Conservation (phyloP, 148 eudicot species). For the Drosera capensis region DNA sequence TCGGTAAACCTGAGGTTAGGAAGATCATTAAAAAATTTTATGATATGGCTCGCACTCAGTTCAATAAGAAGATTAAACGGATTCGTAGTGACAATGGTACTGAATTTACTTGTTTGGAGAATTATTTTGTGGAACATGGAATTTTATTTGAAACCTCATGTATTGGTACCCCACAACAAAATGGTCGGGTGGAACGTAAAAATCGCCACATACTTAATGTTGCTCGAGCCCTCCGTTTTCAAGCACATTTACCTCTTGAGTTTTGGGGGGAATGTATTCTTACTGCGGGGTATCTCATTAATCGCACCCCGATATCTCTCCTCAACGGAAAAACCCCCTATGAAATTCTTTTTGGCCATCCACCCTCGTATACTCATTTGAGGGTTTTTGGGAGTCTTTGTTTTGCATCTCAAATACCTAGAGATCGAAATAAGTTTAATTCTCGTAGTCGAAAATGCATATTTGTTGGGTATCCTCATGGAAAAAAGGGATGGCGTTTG, state of each 20-base stretch:
- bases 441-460: neutral
- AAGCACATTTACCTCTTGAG: neutral
- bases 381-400: neutral
- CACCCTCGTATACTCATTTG: neutral
- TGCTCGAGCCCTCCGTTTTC: constrained; percentile 3
- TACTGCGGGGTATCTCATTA: neutral
- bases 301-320: neutral
- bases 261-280: constrained; percentile 6
- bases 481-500: neutral
- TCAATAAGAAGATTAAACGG: constrained; percentile 1
- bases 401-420: neutral
- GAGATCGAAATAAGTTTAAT: neutral
- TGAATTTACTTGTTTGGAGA: constrained; percentile 1
- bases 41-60: neutral
- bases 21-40: neutral
- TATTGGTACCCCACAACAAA: neutral
- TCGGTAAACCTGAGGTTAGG: neutral
- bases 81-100: constrained; percentile 1
- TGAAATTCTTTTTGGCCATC: neutral
- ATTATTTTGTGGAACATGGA: neutral
- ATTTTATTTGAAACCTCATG: neutral
- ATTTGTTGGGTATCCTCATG: neutral
- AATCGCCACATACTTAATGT: no score
- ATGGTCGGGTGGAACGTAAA: no score
- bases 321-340: neutral